Percentiles rank a stretch among this genome's conserved stretches.
Evolutionary conservation across 2,329 filamentous ascomycete species (phyloP).

Genomic region (Phyllosticta citrichinensis): DNA sequence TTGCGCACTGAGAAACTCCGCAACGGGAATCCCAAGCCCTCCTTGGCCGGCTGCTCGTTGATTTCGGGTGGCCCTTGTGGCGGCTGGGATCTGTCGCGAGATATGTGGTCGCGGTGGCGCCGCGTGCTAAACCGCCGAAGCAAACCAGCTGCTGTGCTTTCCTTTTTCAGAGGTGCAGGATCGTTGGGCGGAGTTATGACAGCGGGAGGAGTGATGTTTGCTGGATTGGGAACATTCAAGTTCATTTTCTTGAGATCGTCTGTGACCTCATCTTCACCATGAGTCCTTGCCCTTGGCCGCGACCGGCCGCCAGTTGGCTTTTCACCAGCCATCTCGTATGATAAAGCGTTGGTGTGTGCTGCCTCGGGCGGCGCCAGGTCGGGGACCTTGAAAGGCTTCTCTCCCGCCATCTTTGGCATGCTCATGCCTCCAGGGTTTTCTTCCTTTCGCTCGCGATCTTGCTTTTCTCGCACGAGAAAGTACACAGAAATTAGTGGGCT

Average conservation of each 20-base stretch:
- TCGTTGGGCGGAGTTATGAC: constrained; percentile 45
- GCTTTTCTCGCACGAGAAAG: constrained; percentile 90
- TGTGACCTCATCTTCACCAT: constrained; percentile 83
- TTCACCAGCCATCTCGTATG: constrained; percentile 84
- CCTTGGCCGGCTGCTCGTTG: constrained; percentile 62
- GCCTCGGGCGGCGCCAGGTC: constrained; percentile 74
- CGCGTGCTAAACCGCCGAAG: constrained; percentile 86
- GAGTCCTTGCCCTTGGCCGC: constrained; percentile 77
- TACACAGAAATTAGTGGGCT: constrained; percentile 90
- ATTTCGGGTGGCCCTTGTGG: constrained; percentile 70
- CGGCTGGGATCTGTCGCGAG: constrained; percentile 45
- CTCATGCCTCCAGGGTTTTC: constrained; percentile 49
- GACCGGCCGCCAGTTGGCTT: constrained; percentile 75
- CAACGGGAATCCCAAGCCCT: constrained; percentile 42
- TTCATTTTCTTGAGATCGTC: constrained; percentile 62
- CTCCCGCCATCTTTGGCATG: constrained; percentile 46
- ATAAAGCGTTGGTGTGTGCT: constrained; percentile 75
- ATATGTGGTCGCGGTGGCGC: constrained; percentile 53
- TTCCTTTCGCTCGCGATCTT: constrained; percentile 61
- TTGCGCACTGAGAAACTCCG: constrained; percentile 83
- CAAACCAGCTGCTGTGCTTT: constrained; percentile 75
- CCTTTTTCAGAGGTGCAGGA: constrained; percentile 59
- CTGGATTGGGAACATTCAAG: constrained; percentile 38
- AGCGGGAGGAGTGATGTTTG: constrained; percentile 31
- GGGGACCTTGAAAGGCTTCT: constrained; percentile 53